Conservation (phyloP, 2,329 filamentous ascomycete genomes). For the Tolypocladium nubicola region DNA sequence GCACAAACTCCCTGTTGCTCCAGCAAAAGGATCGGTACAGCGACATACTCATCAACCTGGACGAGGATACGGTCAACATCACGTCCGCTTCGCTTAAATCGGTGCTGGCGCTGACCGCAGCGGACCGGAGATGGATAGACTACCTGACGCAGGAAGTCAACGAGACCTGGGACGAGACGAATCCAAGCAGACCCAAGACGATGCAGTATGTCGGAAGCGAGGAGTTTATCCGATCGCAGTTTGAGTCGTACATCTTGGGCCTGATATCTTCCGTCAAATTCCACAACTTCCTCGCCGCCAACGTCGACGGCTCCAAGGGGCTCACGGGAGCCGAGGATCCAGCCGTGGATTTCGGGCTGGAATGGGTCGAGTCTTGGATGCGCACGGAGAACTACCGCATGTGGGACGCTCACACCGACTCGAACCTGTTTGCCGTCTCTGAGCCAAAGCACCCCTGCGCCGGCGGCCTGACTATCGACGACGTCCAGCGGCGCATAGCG, state of each 20-base stretch:
- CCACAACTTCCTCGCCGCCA: slow-evolving; percentile 58
- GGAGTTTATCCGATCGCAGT: slow-evolving; percentile 93
- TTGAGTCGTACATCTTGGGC: slow-evolving; percentile 90
- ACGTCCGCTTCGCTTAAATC: slow-evolving; percentile 67
- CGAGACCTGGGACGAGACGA: slow-evolving; percentile 91
- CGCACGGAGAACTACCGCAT: slow-evolving; percentile 85
- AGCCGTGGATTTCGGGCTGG: slow-evolving; percentile 66
- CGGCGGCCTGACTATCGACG: slow-evolving; percentile 84
- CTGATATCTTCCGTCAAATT: slow-evolving; percentile 86
- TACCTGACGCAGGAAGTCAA: slow-evolving; percentile 87
- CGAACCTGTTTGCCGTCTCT: slow-evolving; percentile 86
- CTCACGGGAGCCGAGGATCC: slow-evolving; percentile 73
- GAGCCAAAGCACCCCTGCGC: slow-evolving; percentile 90
- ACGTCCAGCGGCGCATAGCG: slow-evolving; percentile 80
- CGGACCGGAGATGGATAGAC: slow-evolving; percentile 94
- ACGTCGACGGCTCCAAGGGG: slow-evolving; percentile 58
- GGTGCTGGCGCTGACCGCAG: slow-evolving; percentile 68
- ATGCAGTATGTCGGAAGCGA: slow-evolving; percentile 93
- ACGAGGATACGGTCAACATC: slow-evolving; percentile 78
- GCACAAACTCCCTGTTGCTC: slow-evolving; percentile 85
- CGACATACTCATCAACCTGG: slow-evolving; percentile 91
- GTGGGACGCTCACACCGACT: slow-evolving; percentile 72
- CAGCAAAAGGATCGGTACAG: slow-evolving; percentile 95
- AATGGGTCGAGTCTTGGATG: slow-evolving; percentile 84
- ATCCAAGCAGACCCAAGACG: slow-evolving; percentile 83